Evolutionary conservation across 2,329 filamentous ascomycete species (phyloP).

Genomic region (Madurella fahalii): DNA sequence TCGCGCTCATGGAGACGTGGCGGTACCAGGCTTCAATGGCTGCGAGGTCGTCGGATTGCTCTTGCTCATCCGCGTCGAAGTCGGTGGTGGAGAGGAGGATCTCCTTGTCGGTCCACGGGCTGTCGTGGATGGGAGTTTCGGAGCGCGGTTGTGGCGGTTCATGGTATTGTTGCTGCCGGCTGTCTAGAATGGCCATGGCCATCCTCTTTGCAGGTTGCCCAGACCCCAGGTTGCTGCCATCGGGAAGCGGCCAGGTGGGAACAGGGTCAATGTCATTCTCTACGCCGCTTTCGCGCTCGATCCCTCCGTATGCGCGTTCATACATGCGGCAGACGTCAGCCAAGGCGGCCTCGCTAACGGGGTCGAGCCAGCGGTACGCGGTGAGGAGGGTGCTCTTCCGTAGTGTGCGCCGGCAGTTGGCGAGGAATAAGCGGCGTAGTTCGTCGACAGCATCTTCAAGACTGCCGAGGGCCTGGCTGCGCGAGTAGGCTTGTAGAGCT

Average conservation of each 20-base stretch:
- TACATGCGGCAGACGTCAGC: constrained; percentile 43
- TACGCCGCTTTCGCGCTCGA: constrained; percentile 20
- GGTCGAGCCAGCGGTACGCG: constrained; percentile 54
- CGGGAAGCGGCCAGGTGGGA: constrained; percentile 16
- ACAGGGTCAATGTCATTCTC: constrained; percentile 23
- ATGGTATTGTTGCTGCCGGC: neutral
- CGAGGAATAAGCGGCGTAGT: constrained; percentile 55
- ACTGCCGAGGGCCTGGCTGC: constrained; percentile 39
- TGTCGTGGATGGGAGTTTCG: neutral
- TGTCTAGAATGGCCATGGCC: neutral
- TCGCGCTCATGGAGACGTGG: constrained; percentile 8
- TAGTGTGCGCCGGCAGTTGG: constrained; percentile 47
- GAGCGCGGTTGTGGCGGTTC: neutral
- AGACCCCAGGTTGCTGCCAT: neutral
- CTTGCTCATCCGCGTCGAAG: constrained; percentile 11
- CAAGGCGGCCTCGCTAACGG: constrained; percentile 46
- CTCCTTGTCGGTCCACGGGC: constrained; percentile 18
- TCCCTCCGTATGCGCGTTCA: constrained; percentile 22
- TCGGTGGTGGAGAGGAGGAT: constrained; percentile 10
- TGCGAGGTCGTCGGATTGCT: constrained; percentile 16
- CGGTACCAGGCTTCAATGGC: constrained; percentile 27
- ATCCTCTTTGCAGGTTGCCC: neutral
- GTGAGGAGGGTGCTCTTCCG: constrained; percentile 48
- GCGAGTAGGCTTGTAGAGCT: constrained; percentile 54
- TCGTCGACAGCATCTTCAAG: constrained; percentile 62